A percentile compares a stretch with the other conserved stretches of the same genome.
Evolutionary conservation across 2,329 filamentous ascomycete genomes (phyloP).

Genomic region (Microdochium nivale): DNA sequence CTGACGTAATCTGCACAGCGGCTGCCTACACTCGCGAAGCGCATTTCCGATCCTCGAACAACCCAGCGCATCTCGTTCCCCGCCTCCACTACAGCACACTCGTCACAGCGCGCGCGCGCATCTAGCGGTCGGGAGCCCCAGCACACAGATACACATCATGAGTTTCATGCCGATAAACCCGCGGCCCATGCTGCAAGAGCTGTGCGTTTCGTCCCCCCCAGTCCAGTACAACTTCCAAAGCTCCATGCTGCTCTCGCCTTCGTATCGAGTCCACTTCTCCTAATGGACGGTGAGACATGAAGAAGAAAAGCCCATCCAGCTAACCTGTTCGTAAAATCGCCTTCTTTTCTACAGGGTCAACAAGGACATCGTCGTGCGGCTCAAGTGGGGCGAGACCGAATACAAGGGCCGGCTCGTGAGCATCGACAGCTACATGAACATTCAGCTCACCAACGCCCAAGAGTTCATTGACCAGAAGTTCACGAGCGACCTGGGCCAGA

Average conservation of each 20-base stretch:
- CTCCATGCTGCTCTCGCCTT: not conserved
- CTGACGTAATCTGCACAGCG: no score
- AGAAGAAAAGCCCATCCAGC: no score
- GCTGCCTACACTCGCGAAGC: no score
- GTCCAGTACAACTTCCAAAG: not conserved
- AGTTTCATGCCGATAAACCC: conserved; percentile 88
- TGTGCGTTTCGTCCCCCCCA: conserved; percentile 45
- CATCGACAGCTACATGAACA: conserved; percentile 98
- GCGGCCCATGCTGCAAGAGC: conserved; percentile 87
- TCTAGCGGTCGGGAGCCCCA: not conserved
- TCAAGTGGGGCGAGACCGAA: conserved; percentile 98
- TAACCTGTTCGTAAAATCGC: not conserved
- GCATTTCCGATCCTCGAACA: no score
- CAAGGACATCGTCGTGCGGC: conserved; percentile 79
- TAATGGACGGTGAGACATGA: no score
- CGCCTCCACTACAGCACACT: not conserved
- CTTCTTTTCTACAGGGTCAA: conserved; percentile 54
- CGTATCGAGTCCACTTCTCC: no score
- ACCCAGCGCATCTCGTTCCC: no score
- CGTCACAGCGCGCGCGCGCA: not conserved
- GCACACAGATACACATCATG: not conserved
- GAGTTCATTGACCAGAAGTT: conserved; percentile 87
- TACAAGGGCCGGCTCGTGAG: conserved; percentile 91
- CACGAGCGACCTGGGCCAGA: conserved; percentile 78
- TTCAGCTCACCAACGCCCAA: conserved; percentile 83